Percentiles rank a stretch among this genome's conserved stretches.
These are phyloP conservation scores for Boletellus deceptivus DNA, from an alignment of 1,284 basidiomycete genomes.

Conservation along the genomic window DNA sequence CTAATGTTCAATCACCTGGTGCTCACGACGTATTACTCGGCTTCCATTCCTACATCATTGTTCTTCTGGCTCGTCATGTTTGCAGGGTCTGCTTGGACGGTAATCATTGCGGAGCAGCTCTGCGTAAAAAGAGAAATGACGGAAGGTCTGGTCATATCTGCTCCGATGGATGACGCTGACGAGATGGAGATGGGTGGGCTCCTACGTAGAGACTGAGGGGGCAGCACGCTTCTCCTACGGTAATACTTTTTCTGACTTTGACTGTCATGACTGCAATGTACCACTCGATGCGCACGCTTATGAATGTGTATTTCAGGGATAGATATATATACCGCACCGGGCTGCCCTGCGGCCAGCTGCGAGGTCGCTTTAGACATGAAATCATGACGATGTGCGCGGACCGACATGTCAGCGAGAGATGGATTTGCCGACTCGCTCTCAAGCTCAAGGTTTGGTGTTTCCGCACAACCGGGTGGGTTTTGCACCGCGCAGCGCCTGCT, in stretches of 20 bases:
- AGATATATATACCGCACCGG: background rate
- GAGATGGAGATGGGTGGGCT: conserved; percentile 64
- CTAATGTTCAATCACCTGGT: conserved; percentile 89
- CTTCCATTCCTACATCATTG: conserved; percentile 80
- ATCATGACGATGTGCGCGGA: background rate
- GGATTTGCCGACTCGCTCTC: conserved; percentile 1
- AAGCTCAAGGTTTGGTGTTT: conserved; percentile 17
- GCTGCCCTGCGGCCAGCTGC: background rate
- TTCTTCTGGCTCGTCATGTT: conserved; percentile 87
- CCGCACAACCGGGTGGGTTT: background rate
- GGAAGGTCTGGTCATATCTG: conserved; percentile 70
- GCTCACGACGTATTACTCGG: conserved; percentile 89
- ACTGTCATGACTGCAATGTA: conserved; percentile 22
- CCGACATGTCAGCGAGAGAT: too few species aligned
- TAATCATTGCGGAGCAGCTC: conserved; percentile 85
- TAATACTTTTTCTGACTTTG: conserved; percentile 3
- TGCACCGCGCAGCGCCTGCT: conserved; percentile 1
- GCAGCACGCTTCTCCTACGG: conserved; percentile 12
- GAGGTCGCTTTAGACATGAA: conserved; percentile 4
- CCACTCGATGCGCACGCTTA: conserved; percentile 11
- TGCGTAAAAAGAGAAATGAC: conserved; percentile 93
- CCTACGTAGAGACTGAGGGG: conserved; percentile 37
- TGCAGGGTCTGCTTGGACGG: conserved; percentile 68
- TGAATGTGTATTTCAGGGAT: conserved; percentile 16
- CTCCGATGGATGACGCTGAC: conserved; percentile 40